Conservation (phyloP, 306 rosid genomes). For the Glycine tomentella region DNA sequence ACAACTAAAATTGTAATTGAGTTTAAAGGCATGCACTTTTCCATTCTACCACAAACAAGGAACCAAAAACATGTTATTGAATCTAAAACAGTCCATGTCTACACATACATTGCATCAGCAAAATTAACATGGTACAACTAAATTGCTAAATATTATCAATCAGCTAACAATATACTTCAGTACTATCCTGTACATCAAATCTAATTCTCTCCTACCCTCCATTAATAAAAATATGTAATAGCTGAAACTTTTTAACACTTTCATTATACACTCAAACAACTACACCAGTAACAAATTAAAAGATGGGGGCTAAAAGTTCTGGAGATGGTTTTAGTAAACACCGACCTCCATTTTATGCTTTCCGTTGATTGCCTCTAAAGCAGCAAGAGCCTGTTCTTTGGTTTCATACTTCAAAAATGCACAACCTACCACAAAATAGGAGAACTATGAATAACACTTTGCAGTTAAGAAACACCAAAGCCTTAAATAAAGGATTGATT, state of each 20-base stretch:
- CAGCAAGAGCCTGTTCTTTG: constrained; percentile 91
- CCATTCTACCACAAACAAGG: constrained; percentile 54
- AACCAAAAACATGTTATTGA: constrained; percentile 48
- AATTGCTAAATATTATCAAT: constrained; percentile 35
- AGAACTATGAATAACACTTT: constrained; percentile 33
- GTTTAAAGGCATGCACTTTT: constrained; percentile 52
- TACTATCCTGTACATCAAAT: background rate
- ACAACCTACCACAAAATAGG: constrained; percentile 68
- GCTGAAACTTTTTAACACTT: background rate
- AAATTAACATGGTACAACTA: constrained; percentile 21
- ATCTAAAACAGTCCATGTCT: constrained; percentile 1
- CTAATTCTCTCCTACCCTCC: constrained; percentile 16
- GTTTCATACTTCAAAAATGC: constrained; percentile 97
- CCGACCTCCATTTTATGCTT: constrained; percentile 96
- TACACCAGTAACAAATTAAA: background rate
- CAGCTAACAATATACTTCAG: constrained; percentile 28
- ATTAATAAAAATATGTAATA: constrained; percentile 17
- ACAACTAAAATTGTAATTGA: constrained; percentile 60
- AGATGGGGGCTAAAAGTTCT: constrained; percentile 10
- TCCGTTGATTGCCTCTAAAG: constrained; percentile 87
- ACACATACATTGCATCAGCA: constrained; percentile 36
- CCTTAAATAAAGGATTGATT: constrained; percentile 19
- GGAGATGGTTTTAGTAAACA: constrained; percentile 36
- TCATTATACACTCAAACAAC: constrained; percentile 9
- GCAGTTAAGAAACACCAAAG: constrained; percentile 28